Conservation (phyloP, 2,329 filamentous ascomycete genomes). For the Plenodomus lindquistii region DNA sequence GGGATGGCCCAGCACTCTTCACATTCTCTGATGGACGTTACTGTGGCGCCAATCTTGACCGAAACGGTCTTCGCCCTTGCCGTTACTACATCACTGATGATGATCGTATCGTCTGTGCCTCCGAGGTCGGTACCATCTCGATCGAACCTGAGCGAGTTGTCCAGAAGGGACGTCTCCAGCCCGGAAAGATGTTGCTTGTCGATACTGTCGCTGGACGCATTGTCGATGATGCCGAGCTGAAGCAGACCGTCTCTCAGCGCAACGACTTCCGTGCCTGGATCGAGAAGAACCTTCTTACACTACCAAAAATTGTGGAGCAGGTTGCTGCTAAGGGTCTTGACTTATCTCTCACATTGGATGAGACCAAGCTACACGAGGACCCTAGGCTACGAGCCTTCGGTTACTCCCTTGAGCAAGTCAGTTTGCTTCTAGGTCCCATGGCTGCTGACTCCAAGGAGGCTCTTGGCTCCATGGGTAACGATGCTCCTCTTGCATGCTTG, state of each 20-base stretch:
- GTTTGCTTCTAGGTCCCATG: conserved; percentile 89
- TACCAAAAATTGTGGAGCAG: conserved; percentile 73
- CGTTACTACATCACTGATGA: conserved; percentile 97
- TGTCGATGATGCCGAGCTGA: conserved; percentile 91
- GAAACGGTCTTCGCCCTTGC: conserved; percentile 93
- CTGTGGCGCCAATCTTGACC: conserved; percentile 94
- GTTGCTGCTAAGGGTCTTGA: conserved; percentile 63
- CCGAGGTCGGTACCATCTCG: conserved; percentile 90
- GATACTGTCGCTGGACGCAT: conserved; percentile 90
- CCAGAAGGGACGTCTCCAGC: conserved; percentile 91
- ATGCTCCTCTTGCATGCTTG: conserved; percentile 88
- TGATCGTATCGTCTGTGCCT: conserved; percentile 95
- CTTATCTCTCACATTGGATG: conserved; percentile 69
- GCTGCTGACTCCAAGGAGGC: conserved; percentile 97
- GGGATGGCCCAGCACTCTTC: conserved; percentile 95
- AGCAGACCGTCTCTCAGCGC: conserved; percentile 82
- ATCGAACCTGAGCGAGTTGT: conserved; percentile 89
- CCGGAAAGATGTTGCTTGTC: conserved; percentile 93
- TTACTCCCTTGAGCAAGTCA: conserved; percentile 95
- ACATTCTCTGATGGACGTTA: conserved; percentile 96
- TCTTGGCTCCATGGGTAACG: conserved; percentile 96
- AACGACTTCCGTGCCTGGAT: conserved; percentile 90
- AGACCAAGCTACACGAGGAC: conserved; percentile 77
- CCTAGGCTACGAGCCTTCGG: conserved; percentile 83
- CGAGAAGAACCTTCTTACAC: conserved; percentile 78